Evolutionary conservation across 23 red algal genomes (phyloP).

Genomic region (Cyanidiococcus yangmingshanensis): DNA sequence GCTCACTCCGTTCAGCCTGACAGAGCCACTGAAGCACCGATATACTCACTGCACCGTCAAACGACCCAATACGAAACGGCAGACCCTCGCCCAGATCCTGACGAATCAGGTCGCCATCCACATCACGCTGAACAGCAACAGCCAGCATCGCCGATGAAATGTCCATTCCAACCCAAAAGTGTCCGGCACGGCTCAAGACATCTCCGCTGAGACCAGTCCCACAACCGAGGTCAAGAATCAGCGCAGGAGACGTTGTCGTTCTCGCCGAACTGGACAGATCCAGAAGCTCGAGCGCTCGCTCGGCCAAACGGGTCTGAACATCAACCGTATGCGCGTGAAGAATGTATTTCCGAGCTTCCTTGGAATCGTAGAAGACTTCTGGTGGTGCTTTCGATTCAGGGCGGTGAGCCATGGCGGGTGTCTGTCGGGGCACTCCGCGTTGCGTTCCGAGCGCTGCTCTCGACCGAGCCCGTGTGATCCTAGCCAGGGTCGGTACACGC

Average conservation of each 20-base stretch:
- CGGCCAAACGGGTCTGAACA: slow-evolving; percentile 51
- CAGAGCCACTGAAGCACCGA: slow-evolving; percentile 96
- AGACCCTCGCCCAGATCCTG: slow-evolving; percentile 68
- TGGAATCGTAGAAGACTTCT: slow-evolving; percentile 51
- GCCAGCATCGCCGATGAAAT: slow-evolving; percentile 71
- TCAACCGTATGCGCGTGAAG: slow-evolving; percentile 47
- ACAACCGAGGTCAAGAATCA: slow-evolving; percentile 75
- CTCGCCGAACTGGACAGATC: slow-evolving; percentile 12
- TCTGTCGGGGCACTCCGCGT: no score
- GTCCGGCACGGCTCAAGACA: slow-evolving; percentile 50
- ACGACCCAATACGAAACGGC: slow-evolving; percentile 42
- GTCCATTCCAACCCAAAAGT: slow-evolving; percentile 74
- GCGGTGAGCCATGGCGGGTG: slow-evolving; percentile 23
- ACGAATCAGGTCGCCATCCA: slow-evolving; percentile 55
- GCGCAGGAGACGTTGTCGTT: background rate
- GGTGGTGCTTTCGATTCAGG: slow-evolving; percentile 74
- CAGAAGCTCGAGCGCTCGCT: slow-evolving; percentile 69
- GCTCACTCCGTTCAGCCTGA: slow-evolving; percentile 45
- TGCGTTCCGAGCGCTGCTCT: no score
- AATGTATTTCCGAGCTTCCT: slow-evolving; percentile 71
- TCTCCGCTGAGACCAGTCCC: slow-evolving; percentile 77
- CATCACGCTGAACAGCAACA: slow-evolving; percentile 40
- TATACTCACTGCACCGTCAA: slow-evolving; percentile 88
- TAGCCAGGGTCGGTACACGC: no score
- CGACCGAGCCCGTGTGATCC: no score